Conservation (phyloP, 768 basidiomycete genomes). For the Mycena vulgaris region DNA sequence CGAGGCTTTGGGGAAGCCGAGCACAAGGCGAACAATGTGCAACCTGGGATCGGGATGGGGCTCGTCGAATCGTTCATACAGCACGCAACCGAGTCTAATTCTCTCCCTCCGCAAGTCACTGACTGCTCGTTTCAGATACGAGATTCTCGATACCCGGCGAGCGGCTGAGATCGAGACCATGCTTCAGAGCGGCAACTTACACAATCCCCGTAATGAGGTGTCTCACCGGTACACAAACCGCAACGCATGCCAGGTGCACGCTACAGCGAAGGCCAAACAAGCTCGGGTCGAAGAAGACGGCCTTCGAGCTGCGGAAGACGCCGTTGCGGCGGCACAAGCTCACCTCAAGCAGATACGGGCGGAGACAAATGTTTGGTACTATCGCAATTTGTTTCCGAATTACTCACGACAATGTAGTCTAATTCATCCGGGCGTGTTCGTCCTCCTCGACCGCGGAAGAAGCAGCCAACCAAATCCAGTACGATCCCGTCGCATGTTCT, state of each 20-base stretch:
- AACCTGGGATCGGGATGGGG: no score
- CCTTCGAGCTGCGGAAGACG: no score
- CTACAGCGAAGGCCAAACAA: constrained; percentile 15
- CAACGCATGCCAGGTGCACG: constrained; percentile 8
- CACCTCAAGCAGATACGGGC: no score
- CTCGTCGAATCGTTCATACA: no score
- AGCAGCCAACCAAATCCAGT: constrained; percentile 5
- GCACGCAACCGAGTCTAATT: neutral
- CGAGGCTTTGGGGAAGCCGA: no score
- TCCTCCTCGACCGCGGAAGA: neutral
- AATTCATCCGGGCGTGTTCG: constrained; percentile 8
- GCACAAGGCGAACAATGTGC: no score
- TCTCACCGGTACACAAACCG: no score
- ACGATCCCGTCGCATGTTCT: neutral
- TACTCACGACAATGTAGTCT: neutral
- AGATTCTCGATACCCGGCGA: constrained; percentile 17
- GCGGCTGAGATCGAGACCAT: no score
- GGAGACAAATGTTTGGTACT: constrained; percentile 7
- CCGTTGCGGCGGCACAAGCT: no score
- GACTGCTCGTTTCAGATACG: constrained; percentile 8
- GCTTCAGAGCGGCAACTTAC: no score
- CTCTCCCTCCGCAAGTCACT: neutral
- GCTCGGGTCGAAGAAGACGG: constrained; percentile 4
- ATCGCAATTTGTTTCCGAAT: neutral
- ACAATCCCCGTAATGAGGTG: no score